Evolutionary conservation across 208 protist genomes (phyloP), one percentile per base, ranked within the genome.

Genomic region (Leishmania arabica): DNA sequence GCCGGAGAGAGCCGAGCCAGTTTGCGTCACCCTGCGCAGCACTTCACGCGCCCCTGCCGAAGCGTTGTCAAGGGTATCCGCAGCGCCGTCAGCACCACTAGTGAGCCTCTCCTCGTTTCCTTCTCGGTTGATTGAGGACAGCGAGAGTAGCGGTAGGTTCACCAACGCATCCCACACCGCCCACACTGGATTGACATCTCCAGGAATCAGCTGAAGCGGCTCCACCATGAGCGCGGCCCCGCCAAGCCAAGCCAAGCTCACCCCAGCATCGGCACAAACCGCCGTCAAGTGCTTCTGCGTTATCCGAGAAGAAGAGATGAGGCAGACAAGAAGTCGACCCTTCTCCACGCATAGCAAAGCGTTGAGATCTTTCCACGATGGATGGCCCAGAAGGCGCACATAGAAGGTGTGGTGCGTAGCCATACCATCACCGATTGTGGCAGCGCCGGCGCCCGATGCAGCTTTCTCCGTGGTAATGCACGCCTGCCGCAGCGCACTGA

Each of bases 261-360:
- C 49, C 9, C 66, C 71, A 31, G 81, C 73, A 58, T 40, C 85
- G 76, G 45, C 66, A 66, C 74, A 87, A 42, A 77, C 79, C 21
- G 77, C 66, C 3, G 82, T 86, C 40, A 95, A 82, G 31, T 86
- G 75, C 60, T 89, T 78, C 84, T 95, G 93, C n/a, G 92, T 93
- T 17, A 89, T 75, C 42, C 86, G 89, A 49, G 91, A 95, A 31
- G 91, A 93, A 45, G 89, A 79, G 65, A 86, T 82, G 31, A 93
- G 21, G 66, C 88, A 97, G 21, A 95, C 80, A 58, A 92, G 83
- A 31, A 95, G 81, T 0, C 89, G 87, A 17, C 79, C 80, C 34
- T 82, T 34, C 80, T 97, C 93, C 40, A 95, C 74, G 24, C 86
- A 80, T 1, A 97, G 84, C 86, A 97, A 45, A 42, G 78, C 77